phyloP scores from a whole-genome alignment of 805 yeast genomes.

The Starmerella powellii region DNA sequence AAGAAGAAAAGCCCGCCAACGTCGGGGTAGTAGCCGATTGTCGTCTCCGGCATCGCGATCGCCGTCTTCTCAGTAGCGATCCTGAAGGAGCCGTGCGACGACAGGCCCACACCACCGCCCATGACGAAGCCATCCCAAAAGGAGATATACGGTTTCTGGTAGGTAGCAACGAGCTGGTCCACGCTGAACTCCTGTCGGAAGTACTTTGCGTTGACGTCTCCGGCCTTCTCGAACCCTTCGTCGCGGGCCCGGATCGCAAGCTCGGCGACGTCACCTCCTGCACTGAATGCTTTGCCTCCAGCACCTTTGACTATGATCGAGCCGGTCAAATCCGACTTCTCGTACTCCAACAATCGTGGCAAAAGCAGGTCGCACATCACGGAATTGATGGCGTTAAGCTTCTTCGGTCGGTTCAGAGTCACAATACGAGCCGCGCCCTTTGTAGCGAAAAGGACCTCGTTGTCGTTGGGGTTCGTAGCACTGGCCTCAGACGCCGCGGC shows the following conservation, averaged over 20 bases:
- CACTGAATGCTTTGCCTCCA: slow-evolving; percentile 63
- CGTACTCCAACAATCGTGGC: slow-evolving; percentile 65
- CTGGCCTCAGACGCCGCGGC: slow-evolving; percentile 2
- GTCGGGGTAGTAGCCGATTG: slow-evolving; percentile 91
- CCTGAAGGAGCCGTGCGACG: slow-evolving; percentile 84
- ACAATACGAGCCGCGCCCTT: slow-evolving; percentile 58
- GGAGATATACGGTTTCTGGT: slow-evolving; percentile 74
- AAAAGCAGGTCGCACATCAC: slow-evolving; percentile 62
- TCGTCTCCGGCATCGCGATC: slow-evolving; percentile 97
- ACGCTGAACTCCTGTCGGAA: slow-evolving; percentile 73
- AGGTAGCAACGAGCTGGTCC: slow-evolving; percentile 69
- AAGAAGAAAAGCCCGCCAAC: slow-evolving; percentile 89
- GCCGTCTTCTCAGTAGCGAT: slow-evolving; percentile 83
- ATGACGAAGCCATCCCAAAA: slow-evolving; percentile 84
- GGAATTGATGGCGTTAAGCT: slow-evolving; percentile 71
- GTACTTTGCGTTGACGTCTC: slow-evolving; percentile 44
- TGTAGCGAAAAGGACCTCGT: slow-evolving; percentile 53
- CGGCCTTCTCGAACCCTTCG: slow-evolving; percentile 35
- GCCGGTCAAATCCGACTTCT: slow-evolving; percentile 53
- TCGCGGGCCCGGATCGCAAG: slow-evolving; percentile 39
- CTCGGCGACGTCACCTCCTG: slow-evolving; percentile 91
- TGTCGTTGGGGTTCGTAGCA: slow-evolving; percentile 13
- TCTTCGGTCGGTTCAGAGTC: slow-evolving; percentile 64
- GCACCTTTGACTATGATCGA: slow-evolving; percentile 55
- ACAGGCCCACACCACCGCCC: slow-evolving; percentile 96